These are phyloP conservation scores for Pseudoturritis turrita DNA, from an alignment of 345 rosid species.

Conservation along the genomic window DNA sequence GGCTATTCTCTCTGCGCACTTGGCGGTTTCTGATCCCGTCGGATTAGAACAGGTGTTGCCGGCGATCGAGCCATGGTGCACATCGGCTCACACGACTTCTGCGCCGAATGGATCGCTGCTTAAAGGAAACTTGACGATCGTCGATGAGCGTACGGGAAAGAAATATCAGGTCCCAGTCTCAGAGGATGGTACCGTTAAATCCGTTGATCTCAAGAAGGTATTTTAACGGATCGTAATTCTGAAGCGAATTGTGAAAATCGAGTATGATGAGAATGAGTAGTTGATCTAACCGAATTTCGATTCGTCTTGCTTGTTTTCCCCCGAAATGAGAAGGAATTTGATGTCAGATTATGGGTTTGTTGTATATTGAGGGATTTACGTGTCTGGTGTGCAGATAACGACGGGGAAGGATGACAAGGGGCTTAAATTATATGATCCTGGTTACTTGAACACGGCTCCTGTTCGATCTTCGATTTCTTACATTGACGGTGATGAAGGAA, in stretches of 20 bases:
- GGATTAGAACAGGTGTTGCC: slow-evolving; percentile 6
- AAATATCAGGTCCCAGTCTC: slow-evolving; percentile 59
- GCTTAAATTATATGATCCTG: slow-evolving; percentile 82
- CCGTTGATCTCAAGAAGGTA: slow-evolving; percentile 86
- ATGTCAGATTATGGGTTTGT: neutral
- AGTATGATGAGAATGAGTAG: neutral
- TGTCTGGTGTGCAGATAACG: slow-evolving; percentile 49
- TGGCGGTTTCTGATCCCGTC: slow-evolving; percentile 34
- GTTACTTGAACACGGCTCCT: slow-evolving; percentile 92
- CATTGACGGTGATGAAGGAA: slow-evolving; percentile 91
- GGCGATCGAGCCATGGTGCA: slow-evolving; percentile 45
- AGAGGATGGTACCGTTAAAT: slow-evolving; percentile 62
- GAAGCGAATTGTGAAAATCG: neutral
- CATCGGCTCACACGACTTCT: slow-evolving; percentile 40
- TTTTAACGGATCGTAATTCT: neutral
- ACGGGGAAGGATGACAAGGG: slow-evolving; percentile 79
- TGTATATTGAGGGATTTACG: neutral
- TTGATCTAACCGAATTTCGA: neutral
- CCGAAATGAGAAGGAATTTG: neutral
- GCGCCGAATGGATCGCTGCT: slow-evolving; percentile 52
- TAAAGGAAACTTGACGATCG: slow-evolving; percentile 51
- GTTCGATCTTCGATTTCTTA: slow-evolving; percentile 82
- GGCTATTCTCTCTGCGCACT: slow-evolving; percentile 65
- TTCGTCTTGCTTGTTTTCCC: neutral
- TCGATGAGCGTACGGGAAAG: slow-evolving; percentile 79